Evolutionary conservation across 129 eudicot species (phyloP).

Genomic region (Pulicaria dysenterica): DNA sequence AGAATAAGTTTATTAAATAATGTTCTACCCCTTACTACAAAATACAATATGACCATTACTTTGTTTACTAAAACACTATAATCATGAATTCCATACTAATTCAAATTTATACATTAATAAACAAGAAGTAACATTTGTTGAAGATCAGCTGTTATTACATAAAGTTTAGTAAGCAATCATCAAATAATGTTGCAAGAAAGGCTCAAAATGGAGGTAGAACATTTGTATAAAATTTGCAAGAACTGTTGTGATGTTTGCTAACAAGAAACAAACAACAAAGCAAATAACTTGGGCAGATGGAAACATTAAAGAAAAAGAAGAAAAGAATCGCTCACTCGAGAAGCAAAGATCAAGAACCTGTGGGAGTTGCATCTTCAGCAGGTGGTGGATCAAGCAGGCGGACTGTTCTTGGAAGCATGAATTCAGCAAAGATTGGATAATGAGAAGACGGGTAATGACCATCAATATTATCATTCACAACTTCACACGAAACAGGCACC

Average conservation of each 20-base stretch:
- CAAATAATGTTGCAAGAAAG: slow-evolving; percentile 21
- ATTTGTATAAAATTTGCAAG: slow-evolving; percentile 22
- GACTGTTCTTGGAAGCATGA: slow-evolving; percentile 90
- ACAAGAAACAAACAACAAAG: slow-evolving; percentile 9
- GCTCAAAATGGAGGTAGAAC: slow-evolving; percentile 19
- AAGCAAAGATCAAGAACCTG: slow-evolving; percentile 7
- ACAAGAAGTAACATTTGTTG: too few species aligned
- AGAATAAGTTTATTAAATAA: background rate
- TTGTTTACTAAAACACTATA: too few species aligned
- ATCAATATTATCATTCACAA: slow-evolving; percentile 79
- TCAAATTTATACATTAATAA: too few species aligned
- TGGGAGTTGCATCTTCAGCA: slow-evolving; percentile 45
- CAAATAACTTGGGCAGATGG: slow-evolving; percentile 9
- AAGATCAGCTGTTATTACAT: background rate
- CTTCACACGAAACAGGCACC: slow-evolving; percentile 80
- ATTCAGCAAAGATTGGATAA: slow-evolving; percentile 86
- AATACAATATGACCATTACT: too few species aligned
- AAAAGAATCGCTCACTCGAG: background rate
- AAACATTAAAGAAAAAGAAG: background rate
- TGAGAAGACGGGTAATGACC: slow-evolving; percentile 94
- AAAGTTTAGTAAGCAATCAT: background rate
- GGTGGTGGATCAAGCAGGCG: slow-evolving; percentile 66
- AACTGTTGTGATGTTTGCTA: slow-evolving; percentile 5
- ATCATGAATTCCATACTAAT: too few species aligned
- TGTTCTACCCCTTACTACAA: too few species aligned